Base-by-base conservation (phyloP, 768 basidiomycete species). In the Dioszegia crocea region DNA sequence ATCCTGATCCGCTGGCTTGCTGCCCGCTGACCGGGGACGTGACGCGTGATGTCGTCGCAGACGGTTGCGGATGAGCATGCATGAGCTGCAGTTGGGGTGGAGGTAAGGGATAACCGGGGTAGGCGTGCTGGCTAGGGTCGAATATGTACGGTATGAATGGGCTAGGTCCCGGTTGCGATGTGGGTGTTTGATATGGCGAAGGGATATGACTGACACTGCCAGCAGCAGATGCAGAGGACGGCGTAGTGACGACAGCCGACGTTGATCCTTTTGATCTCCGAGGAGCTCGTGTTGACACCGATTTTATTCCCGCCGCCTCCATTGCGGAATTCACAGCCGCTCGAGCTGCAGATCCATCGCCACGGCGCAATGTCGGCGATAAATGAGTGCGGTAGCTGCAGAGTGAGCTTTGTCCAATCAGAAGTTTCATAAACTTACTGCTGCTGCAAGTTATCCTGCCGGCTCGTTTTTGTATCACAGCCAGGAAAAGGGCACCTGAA, bases 401-500 rank as follows among this genome's bases (percentile, higher is more conserved):
- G 5, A 21, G 38, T 29, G 17, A 29, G 48, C 38, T 39, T 5
- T 19, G 5, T 49, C 12, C 6, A 16, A 2, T 33, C 19, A 52
- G 24, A 27, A 44, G 33, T 27, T 40, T 51, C 23, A 52, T 12
- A 40, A 23, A 81, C 82, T 79, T 65, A 83, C 82, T 83, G 82
- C 64, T 83, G 82, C 64, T 83, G 84, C 17, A 94, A 81, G 65
- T 94, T 94, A 67, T 94, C 91, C 76, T 91, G 89, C 31, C 91
- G 81, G 11, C 88, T 90, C 65, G 91, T 93, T 17, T 88, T 82
- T 1, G 90, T 92, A 67, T 91, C 88, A 75, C 91, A 94, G 23
- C 90, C 91, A n/a, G 91, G 91, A 79, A 90, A 93, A 31, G 91
- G 91, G 71, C 91, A 94, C 60, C 85, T 88, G 80, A 92, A 89